phyloP scores from a whole-genome alignment of 352 stramenopile genomes.

The Phytophthora fragariae region DNA sequence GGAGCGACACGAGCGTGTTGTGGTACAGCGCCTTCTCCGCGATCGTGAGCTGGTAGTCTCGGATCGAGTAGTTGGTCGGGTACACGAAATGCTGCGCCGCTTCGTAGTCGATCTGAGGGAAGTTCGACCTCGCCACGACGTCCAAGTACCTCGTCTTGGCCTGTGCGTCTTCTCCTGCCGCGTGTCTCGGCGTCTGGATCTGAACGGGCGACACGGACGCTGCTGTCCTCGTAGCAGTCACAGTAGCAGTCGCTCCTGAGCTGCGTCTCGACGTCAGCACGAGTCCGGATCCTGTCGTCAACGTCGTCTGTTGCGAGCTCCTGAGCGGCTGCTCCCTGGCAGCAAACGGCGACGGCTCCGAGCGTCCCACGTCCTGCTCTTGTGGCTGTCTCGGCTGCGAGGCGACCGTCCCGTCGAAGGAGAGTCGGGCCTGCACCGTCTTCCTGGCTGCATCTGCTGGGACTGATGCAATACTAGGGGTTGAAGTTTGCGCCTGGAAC shows the following conservation, averaged over 20 bases:
- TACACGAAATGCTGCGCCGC: conserved; percentile 84
- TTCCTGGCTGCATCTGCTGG: conserved; percentile 32
- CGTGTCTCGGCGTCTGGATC: conserved; percentile 25
- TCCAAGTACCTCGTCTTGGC: conserved; percentile 72
- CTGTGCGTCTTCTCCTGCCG: conserved; percentile 59
- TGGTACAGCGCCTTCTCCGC: conserved; percentile 93
- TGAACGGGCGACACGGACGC: conserved; percentile 10
- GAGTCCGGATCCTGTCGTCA: conserved; percentile 9
- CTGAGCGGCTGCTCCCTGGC: conserved; percentile 9
- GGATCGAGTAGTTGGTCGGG: conserved; percentile 91
- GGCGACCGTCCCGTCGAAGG: conserved; percentile 43
- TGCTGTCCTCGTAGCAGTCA: neutral
- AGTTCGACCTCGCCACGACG: conserved; percentile 40
- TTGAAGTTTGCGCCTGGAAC: conserved; percentile 20
- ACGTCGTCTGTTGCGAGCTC: conserved; percentile 13
- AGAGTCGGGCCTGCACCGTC: conserved; percentile 70
- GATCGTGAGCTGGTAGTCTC: conserved; percentile 97
- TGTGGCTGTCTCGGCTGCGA: neutral
- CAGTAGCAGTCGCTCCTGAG: neutral
- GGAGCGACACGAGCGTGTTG: conserved; percentile 99
- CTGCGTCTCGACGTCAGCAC: conserved; percentile 22
- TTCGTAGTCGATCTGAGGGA: conserved; percentile 68
- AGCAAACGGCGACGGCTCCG: conserved; percentile 13
- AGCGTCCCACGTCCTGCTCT: conserved; percentile 10
- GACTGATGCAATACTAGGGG: neutral